Evolutionary conservation across 2,329 filamentous ascomycete species (phyloP), one percentile per base, ranked within the genome.

Genomic region (Cryphonectria japonica): DNA sequence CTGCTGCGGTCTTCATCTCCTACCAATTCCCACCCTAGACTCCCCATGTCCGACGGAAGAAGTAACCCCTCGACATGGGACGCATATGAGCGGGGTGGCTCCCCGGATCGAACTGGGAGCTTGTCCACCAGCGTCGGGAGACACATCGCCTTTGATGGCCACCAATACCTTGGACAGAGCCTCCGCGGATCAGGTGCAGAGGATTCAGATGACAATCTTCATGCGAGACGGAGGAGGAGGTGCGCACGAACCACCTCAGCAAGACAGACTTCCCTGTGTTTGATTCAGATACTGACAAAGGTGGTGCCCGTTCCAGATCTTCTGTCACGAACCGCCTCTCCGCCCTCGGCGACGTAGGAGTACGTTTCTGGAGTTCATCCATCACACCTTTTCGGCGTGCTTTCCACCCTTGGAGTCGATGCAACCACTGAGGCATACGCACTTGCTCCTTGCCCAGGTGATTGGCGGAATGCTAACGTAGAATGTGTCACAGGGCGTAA

Each of bases 341-440:
- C 37, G 84, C 85, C 68, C 79, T 91, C 68, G 85, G 87, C 75
- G 91, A 97, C 72, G 91, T 93, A 64, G 96, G 95, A 46, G 61
- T 64, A 64, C 39, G 61, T 46, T 7, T 32, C 19, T 59, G 11
- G 37, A 39, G 9, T 39, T 11, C 37, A 34, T 3, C 34, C 34
- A 34, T 34, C 34, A 34, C 34, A 34, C 6, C 34, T 2, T 34
- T 34, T 1, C 3, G 34, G 34, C 34, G 34, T 34, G 34, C 34
- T 34, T 34, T 34, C 34, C 34, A 4, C 34, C 34, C 34, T 34
- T 34, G 34, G 34, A 34, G 34, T 34, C 34, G 34, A 26, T 34
- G 34, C 34, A 34, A 34, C 34, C 34, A 34, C 34, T 34, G 34
- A 6, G 34, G 34, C 34, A 34, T 34, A 34, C 16, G 11, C 29